Evolutionary conservation across 208 protist genomes (phyloP).

Genomic region (Herpetomonas samuelpessoai): DNA sequence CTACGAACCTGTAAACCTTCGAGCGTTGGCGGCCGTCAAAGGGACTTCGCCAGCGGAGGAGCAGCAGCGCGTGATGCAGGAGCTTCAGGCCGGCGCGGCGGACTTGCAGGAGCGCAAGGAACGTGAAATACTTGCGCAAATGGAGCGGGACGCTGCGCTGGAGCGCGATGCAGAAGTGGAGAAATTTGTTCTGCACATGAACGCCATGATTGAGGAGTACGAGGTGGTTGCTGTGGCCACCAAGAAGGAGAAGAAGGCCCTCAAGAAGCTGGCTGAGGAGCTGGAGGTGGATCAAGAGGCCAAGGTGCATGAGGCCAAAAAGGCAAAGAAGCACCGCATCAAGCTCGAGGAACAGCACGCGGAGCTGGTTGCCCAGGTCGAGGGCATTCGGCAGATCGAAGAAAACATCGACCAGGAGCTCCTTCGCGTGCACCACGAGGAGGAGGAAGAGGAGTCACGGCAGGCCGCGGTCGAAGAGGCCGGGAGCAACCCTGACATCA

Average conservation of each 20-base stretch:
- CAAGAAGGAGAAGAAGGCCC: conserved; percentile 78
- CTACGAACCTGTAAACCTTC: conserved; percentile 41
- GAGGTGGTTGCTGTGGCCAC: conserved; percentile 38
- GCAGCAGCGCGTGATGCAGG: conserved; percentile 20
- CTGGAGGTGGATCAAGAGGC: conserved; percentile 46
- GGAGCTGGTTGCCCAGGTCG: conserved; percentile 23
- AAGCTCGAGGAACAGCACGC: conserved; percentile 56
- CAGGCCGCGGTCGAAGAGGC: conserved; percentile 1
- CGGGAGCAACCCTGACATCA: conserved; percentile 10
- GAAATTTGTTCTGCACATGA: conserved; percentile 72
- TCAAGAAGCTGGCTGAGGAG: conserved; percentile 62
- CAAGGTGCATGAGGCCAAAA: conserved; percentile 70
- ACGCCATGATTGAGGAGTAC: conserved; percentile 83
- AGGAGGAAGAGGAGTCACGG: conserved; percentile 16
- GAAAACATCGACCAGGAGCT: conserved; percentile 9
- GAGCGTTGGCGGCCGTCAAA: conserved; percentile 29
- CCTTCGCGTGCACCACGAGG: conserved; percentile 13
- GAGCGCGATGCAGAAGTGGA: conserved; percentile 54
- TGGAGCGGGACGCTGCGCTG: conserved; percentile 23
- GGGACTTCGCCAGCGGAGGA: conserved; percentile 30
- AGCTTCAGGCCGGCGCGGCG: conserved; percentile 27
- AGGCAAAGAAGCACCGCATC: conserved; percentile 75
- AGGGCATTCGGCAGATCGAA: conserved; percentile 22
- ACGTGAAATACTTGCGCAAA: conserved; percentile 17
- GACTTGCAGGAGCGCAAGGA: conserved; percentile 41